Percentiles rank a stretch among this genome's conserved stretches.
Evolutionary conservation across 805 yeast genomes (phyloP).

Genomic region (Candida hispaniensis): DNA sequence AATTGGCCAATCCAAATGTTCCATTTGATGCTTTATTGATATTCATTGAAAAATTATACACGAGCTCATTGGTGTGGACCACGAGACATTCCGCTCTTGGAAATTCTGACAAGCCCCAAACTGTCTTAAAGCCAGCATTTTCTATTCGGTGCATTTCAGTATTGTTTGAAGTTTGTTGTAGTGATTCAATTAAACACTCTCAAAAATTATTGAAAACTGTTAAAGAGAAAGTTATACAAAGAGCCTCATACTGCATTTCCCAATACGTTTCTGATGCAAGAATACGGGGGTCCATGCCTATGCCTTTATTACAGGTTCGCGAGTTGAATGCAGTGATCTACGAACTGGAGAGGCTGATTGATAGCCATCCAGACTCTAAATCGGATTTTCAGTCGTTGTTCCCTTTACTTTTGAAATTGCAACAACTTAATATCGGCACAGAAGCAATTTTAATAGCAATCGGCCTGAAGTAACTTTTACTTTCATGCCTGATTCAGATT

Average conservation of each 20-base stretch:
- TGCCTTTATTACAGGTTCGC: constrained; percentile 8
- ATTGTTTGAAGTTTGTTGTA: constrained; percentile 4
- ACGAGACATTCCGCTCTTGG: constrained; percentile 7
- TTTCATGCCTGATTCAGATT: too few relatives aligned
- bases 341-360: constrained; percentile 1
- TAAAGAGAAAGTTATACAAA: constrained; percentile 5
- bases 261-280: constrained; percentile 6
- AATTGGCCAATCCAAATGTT: too few relatives aligned
- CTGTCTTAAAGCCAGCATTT: constrained; percentile 9
- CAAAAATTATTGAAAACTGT: neutral
- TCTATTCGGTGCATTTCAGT: constrained; percentile 6
- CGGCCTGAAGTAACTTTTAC: too few relatives aligned
- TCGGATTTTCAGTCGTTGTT: constrained; percentile 6
- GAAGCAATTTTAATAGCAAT: too few relatives aligned
- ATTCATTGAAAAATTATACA: constrained; percentile 2
- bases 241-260: constrained; percentile 7
- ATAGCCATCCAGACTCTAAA: constrained; percentile 5
- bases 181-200: too few relatives aligned
- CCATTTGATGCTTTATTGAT: too few relatives aligned
- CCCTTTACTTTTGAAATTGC: constrained; percentile 10
- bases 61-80: constrained; percentile 11
- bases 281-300: constrained; percentile 15
- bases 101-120: constrained; percentile 5
- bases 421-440: too few relatives aligned
- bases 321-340: constrained; percentile 7